Evolutionary conservation across 441 rosid genomes (phyloP), one percentile per base, ranked within the genome.

Genomic region (Biscutella laevigata): DNA sequence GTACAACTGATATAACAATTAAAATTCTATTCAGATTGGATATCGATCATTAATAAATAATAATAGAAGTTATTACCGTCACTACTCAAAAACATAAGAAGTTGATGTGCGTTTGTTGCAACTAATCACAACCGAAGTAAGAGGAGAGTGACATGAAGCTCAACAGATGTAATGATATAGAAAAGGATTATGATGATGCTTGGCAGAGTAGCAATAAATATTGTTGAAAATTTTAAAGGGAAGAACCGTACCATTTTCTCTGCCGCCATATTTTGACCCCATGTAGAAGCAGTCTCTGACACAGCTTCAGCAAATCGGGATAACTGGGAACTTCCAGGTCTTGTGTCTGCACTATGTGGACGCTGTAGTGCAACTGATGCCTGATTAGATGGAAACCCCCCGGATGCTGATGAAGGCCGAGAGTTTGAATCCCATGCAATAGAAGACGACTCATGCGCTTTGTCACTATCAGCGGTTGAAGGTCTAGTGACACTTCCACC

Each of bases 401-500:
- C 97, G 51, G 99, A 94, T 61, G 99, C 92, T 36, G 99, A 94
- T 11, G 94, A 85, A 48, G 99, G 99, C 66, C 99, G 77, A 49
- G 96, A 87, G 77, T 71, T 80, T 24, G 96, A 67, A 67, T 82
- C 76, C 94, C 91, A 79, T 21, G 79, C 84, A 73, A 48, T 72
- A 43, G 75, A 52, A 53, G 68, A 53, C 47, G 86, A 68, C 15
- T 94, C 99, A 39, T 69, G 74, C 41, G 72, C 73, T 69, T 74
- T 83, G 49, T 90, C 97, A 55, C 99, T 85, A 56, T 88, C 84
- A 1, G 94, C 95, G 5, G 96, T 87, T 28, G 97, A 89, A 54
- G 99, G 97, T 27, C 94, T 84, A 54, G 92, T 86, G 61, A 85
- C 88, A 70, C 76, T 81, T 65, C 92, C 99, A 68, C 90, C 88